phyloP scores from a whole-genome alignment of 768 basidiomycete species.

The Lactarius vividus region DNA sequence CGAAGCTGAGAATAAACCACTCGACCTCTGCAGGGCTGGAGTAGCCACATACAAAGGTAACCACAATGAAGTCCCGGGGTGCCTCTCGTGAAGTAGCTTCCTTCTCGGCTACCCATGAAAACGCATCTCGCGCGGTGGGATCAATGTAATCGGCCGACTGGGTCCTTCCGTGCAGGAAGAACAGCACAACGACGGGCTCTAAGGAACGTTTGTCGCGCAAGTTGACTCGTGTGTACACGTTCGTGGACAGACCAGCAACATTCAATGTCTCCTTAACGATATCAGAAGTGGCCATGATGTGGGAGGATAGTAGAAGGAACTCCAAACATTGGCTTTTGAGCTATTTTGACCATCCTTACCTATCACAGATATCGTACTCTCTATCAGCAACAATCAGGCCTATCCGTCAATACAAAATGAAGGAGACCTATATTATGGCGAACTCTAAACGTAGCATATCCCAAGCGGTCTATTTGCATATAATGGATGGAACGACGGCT shows the following conservation, averaged over 20 bases:
- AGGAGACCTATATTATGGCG: slow-evolving; percentile 18
- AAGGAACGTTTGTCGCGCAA: slow-evolving; percentile 9
- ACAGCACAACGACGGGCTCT: slow-evolving; percentile 37
- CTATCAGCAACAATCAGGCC: background rate
- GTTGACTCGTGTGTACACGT: slow-evolving; percentile 31
- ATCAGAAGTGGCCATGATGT: background rate
- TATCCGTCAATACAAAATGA: background rate
- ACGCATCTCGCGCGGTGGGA: slow-evolving; percentile 35
- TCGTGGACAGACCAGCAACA: slow-evolving; percentile 33
- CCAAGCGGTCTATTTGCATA: slow-evolving; percentile 19
- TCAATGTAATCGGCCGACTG: slow-evolving; percentile 36
- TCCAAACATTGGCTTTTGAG: background rate
- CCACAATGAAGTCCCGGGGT: slow-evolving; percentile 44
- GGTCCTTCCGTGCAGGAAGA: slow-evolving; percentile 50
- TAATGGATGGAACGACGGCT: slow-evolving; percentile 9
- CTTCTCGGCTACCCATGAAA: slow-evolving; percentile 33
- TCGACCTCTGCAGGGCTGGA: background rate
- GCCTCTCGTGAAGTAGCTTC: slow-evolving; percentile 22
- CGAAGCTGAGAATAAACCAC: background rate
- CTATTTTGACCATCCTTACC: background rate
- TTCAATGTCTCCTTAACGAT: slow-evolving; percentile 31
- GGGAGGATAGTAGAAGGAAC: background rate
- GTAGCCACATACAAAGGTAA: slow-evolving; percentile 42
- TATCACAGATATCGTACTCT: background rate
- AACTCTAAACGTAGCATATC: slow-evolving; percentile 20